Evolutionary conservation across 257 asterid genomes (phyloP).

Genomic region (Cruciata laevipes): DNA sequence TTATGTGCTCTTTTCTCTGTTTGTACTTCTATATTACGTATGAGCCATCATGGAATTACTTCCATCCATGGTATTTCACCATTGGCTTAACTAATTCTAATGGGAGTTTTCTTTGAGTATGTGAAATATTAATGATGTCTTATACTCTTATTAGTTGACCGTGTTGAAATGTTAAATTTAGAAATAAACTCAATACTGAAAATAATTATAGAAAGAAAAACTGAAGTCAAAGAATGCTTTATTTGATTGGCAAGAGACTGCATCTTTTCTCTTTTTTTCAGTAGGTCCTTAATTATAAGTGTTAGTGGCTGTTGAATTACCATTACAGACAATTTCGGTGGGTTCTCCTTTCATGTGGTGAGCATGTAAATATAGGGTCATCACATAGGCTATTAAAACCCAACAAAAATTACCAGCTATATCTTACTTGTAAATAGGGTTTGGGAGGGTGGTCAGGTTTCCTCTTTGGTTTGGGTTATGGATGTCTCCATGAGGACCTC

Average conservation of each 20-base stretch:
- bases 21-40: neutral
- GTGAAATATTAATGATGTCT: neutral
- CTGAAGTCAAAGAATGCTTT: neutral
- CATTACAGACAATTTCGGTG: neutral
- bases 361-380: no score
- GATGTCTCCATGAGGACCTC: no score
- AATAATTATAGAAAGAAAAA: neutral
- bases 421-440: no score
- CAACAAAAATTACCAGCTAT: no score
- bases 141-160: neutral
- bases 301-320: neutral
- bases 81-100: neutral
- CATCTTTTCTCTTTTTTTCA: neutral
- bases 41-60: neutral
- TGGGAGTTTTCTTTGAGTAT: neutral
- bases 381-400: no score
- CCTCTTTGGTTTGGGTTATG: no score
- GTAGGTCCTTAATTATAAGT: neutral
- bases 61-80: neutral
- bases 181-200: neutral
- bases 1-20: neutral
- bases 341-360: neutral
- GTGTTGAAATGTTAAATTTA: neutral
- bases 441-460: no score
- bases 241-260: neutral